phyloP scores from a whole-genome alignment of 345 rosid genomes.

The Lenwebbia sp. region DNA sequence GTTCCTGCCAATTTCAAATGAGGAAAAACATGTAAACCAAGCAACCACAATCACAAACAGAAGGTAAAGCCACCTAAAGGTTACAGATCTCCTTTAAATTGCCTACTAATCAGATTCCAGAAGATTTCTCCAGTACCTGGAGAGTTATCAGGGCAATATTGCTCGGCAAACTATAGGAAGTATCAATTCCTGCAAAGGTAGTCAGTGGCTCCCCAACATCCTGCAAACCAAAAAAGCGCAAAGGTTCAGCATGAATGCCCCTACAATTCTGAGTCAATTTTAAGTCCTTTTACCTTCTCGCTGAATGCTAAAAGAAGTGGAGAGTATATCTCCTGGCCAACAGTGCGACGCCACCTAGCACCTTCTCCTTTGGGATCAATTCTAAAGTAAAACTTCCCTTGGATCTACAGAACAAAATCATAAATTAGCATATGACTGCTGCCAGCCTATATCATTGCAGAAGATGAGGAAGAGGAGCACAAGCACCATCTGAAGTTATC shows the following conservation, averaged over 20 bases:
- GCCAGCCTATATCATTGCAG: not conserved
- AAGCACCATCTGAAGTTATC: not conserved
- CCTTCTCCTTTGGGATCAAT: conserved; percentile 78
- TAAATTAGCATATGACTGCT: not conserved
- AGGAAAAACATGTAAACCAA: not conserved
- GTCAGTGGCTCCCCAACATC: conserved; percentile 51
- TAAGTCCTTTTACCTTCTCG: conserved; percentile 44
- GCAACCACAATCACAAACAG: not conserved
- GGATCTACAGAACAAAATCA: conserved; percentile 36
- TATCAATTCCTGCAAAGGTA: conserved; percentile 59
- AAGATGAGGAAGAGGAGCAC: not conserved
- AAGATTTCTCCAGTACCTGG: conserved; percentile 38
- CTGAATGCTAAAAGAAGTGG: conserved; percentile 84
- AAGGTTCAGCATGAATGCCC: not conserved
- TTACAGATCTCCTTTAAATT: not conserved
- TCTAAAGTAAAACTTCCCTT: conserved; percentile 63
- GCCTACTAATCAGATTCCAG: not conserved
- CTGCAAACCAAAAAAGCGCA: conserved; percentile 19
- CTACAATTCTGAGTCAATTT: not conserved
- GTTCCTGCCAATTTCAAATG: conserved; percentile 36
- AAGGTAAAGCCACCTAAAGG: not conserved
- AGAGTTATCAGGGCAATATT: conserved; percentile 77
- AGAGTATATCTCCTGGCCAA: conserved; percentile 84
- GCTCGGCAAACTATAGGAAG: conserved; percentile 62
- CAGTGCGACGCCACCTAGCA: conserved; percentile 82